Evolutionary conservation across 2,329 filamentous ascomycete genomes (phyloP).

Genomic region (Phoma herbarum): DNA sequence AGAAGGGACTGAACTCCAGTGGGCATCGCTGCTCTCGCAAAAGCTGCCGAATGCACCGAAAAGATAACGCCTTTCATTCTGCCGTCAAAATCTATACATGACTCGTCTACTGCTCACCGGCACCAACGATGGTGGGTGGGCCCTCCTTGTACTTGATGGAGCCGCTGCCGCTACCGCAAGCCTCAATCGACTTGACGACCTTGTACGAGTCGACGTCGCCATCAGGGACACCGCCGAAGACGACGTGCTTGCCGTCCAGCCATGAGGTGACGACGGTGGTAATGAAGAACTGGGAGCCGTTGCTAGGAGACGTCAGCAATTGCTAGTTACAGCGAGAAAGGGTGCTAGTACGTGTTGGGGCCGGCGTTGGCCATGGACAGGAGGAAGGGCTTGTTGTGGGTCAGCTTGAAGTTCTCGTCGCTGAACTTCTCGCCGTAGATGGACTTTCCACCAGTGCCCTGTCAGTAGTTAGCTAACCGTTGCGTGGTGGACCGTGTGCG

Average conservation of each 20-base stretch:
- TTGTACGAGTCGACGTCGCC: constrained; percentile 63
- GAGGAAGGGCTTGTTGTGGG: constrained; percentile 78
- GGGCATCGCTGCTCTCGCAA: constrained; percentile 11
- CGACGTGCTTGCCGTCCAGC: constrained; percentile 83
- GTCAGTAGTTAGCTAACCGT: constrained; percentile 30
- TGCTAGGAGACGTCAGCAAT: constrained; percentile 56
- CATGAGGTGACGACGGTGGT: constrained; percentile 72
- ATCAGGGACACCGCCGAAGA: constrained; percentile 76
- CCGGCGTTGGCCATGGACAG: constrained; percentile 97
- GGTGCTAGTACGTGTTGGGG: constrained; percentile 77
- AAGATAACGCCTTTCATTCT: constrained; percentile 22
- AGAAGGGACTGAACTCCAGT: constrained; percentile 15
- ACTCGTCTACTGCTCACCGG: constrained; percentile 57
- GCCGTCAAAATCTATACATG: constrained; percentile 16
- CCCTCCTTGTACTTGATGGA: constrained; percentile 60
- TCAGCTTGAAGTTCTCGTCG: constrained; percentile 87
- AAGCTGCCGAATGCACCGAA: constrained; percentile 21
- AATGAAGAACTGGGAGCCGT: constrained; percentile 78
- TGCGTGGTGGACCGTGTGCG: not conserved
- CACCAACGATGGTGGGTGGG: constrained; percentile 62
- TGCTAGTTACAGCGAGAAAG: not conserved
- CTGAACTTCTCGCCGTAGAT: constrained; percentile 96
- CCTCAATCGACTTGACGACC: constrained; percentile 68
- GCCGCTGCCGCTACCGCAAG: constrained; percentile 64
- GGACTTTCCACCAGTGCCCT: constrained; percentile 91